Base-by-base conservation (phyloP, 768 basidiomycete genomes). In the Mycena kentingensis region DNA sequence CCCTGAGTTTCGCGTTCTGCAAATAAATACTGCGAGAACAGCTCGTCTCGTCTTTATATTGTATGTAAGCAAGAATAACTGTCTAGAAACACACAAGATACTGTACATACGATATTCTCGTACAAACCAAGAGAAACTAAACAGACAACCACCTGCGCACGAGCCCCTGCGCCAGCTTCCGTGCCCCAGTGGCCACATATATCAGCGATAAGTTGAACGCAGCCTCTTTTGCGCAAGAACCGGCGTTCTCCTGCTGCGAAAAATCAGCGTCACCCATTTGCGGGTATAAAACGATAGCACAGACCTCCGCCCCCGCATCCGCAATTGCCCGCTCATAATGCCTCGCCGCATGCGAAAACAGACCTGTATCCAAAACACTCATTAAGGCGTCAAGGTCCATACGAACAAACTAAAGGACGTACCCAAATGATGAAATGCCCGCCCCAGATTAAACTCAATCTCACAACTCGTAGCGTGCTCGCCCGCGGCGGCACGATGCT, bases 361-460 rank as follows among this genome's bases (percentile, higher is more conserved):
- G 68, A 4, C 92, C 95, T 96, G 59, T 16, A 25, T 5, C 15
- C 19, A 34, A 2, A 54, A 22, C 22, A 12, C 5, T 32, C 2
- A 12, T 5, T n/a, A 22, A 31, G 5, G 28, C 7, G 28, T n/a
- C n/a, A n/a, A n/a, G n/a, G n/a, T n/a, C n/a, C n/a, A n/a, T n/a
- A n/a, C n/a, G n/a, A 36, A 26, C 8, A 22, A 16, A 13, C 3
- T 3, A 13, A 42, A 24, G n/a, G 12, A 61, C 79, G 49, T 55
- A 93, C 93, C 90, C n/a, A 97, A 75, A 53, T 94, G 90, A 64
- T 98, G 96, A 66, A 97, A 98, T 1, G 85, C 82, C 39, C 96
- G 77, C 0, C 88, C 96, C 64, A 95, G 90, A 67, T 99, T 99
- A 67, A 82, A 98, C 52, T 99, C 92, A 3, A 96, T 86, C 67